Evolutionary conservation across 78 protist genomes (phyloP).

Genomic region (Cyanophora paradoxa): DNA sequence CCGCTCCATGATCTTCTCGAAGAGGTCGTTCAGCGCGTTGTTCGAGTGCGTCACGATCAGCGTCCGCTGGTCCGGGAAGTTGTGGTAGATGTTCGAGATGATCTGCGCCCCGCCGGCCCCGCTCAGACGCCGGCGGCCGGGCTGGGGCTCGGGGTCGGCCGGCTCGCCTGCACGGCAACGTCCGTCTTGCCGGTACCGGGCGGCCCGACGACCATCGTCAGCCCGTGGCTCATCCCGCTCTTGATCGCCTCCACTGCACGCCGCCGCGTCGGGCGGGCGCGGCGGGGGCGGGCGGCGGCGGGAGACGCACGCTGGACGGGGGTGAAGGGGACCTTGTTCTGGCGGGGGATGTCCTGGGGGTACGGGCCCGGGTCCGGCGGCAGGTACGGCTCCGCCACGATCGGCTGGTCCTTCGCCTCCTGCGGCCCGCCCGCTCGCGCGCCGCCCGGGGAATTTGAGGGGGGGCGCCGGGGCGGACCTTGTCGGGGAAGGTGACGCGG

Average conservation of each 20-base stretch:
- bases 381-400: slow-evolving; percentile 27
- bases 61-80: slow-evolving; percentile 78
- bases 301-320: slow-evolving; percentile 35
- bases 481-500: background rate
- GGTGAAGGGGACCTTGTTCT: slow-evolving; percentile 62
- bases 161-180: slow-evolving; percentile 96
- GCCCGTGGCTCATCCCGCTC: slow-evolving; percentile 62
- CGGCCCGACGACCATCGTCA: slow-evolving; percentile 92
- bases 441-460: background rate
- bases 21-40: slow-evolving; percentile 78
- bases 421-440: background rate
- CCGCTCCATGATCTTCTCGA: slow-evolving; percentile 64
- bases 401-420: background rate
- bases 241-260: slow-evolving; percentile 68
- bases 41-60: slow-evolving; percentile 92
- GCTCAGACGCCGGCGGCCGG: no score
- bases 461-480: background rate
- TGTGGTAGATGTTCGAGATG: slow-evolving; percentile 77
- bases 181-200: slow-evolving; percentile 99
- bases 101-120: no score
- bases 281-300: background rate
- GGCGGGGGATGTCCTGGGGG: slow-evolving; percentile 33
- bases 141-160: no score
- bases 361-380: slow-evolving; percentile 44
- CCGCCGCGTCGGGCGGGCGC: no score